Base-by-base conservation (phyloP, 1,284 basidiomycete species). In the Heterobasidion irregulare region DNA sequence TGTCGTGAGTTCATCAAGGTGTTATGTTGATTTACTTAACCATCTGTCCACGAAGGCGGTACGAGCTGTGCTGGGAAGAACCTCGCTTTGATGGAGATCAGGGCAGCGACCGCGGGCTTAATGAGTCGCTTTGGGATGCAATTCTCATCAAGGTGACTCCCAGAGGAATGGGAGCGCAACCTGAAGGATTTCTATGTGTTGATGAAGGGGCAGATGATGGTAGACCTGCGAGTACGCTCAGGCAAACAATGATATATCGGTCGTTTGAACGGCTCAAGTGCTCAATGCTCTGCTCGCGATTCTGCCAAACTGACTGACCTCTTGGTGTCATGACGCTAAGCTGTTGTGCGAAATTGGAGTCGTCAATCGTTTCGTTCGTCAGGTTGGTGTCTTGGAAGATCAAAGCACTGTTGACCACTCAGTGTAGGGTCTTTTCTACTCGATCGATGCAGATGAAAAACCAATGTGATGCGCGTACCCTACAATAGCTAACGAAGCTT, bases 1-100 rank as follows among this genome's bases (percentile, higher is more conserved):
- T n/a, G 38, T 41, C 26, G 26, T 5, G 0, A 2, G 0, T 41
- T 6, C 10, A 12, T 41, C 12, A 6, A 41, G 38, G n/a, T 6
- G 12, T 6, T 3, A 41, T 2, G 15, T 41, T 41, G 10, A 41
- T 41, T 41, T 15, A 2, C 15, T 10, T 15, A 41, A 9, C 38
- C 15, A 12, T 6, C 38, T 2, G 2, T 41, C n/a, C 3, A 41
- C 38, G 2, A 35, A 50, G 48, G 48, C 3, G 54, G 60, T 7
- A 58, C 61, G 16, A 68, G 63, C 55, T 71, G 70, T 57, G 66
- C 66, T 1, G 70, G 69, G 6, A 69, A 68, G 57, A 60, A 61
- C 44, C 63, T 71, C 15, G 70, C 70, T 16, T 48, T 65, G 58
- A 62, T 58, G 18, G 67, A 68, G 60, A 62, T 68, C 57, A 59